These are phyloP conservation scores for Ichthyophthirius multifiliis DNA, from an alignment of 169 alveolate species.

Conservation along the genomic window DNA sequence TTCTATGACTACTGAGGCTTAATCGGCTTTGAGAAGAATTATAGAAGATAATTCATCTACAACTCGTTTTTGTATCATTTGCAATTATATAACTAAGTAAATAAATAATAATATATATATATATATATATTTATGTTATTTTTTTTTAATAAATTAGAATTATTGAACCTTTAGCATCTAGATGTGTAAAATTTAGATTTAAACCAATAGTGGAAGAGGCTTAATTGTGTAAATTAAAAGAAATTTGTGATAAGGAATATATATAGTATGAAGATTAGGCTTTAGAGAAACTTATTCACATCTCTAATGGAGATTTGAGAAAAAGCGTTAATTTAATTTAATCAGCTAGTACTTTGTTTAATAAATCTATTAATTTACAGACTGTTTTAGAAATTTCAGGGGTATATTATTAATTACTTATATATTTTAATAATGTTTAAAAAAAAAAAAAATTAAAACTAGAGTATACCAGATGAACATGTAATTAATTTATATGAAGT, in stretches of 20 bases:
- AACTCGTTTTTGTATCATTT: slow-evolving; percentile 97
- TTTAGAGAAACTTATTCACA: slow-evolving; percentile 78
- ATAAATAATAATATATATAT: background rate
- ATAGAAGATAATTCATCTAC: slow-evolving; percentile 94
- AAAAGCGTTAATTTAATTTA: slow-evolving; percentile 93
- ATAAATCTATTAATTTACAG: slow-evolving; percentile 56
- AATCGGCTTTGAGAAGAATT: slow-evolving; percentile 97
- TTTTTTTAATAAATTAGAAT: slow-evolving; percentile 71
- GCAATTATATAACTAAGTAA: slow-evolving; percentile 91
- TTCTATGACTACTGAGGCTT: slow-evolving; percentile 99
- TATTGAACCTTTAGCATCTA: slow-evolving; percentile 94
- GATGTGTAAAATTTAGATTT: slow-evolving; percentile 96
- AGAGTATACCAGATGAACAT: background rate
- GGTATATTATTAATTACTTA: slow-evolving; percentile 2
- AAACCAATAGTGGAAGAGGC: slow-evolving; percentile 91
- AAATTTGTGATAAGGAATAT: slow-evolving; percentile 83
- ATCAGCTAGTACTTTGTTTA: slow-evolving; percentile 79
- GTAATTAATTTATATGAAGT: background rate
- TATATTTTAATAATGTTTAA: background rate
- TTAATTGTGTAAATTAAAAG: slow-evolving; percentile 87
- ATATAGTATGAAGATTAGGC: slow-evolving; percentile 67
- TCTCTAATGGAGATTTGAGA: slow-evolving; percentile 95
- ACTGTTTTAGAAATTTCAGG: slow-evolving; percentile 74
- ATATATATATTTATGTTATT: background rate
- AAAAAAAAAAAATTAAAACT: background rate